Conservation (phyloP, 2,329 filamentous ascomycete species). For the Aulographum hederae region DNA sequence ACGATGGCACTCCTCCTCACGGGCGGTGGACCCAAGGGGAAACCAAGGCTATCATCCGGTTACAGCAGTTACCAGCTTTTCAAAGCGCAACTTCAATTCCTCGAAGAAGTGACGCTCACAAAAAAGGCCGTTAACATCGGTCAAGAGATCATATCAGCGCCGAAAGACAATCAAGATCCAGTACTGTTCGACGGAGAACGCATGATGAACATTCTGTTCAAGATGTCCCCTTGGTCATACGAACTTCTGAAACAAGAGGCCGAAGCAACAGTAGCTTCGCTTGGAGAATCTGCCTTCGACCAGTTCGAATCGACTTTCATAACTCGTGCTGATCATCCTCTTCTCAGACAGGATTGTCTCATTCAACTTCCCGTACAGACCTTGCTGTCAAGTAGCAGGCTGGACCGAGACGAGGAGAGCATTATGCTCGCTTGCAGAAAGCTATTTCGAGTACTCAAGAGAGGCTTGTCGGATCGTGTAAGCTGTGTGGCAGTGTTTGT, state of each 20-base stretch:
- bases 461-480: conserved; percentile 58
- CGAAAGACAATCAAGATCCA: conserved; percentile 33
- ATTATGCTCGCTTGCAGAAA: conserved; percentile 28
- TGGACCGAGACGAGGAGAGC: conserved; percentile 5
- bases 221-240: conserved; percentile 80
- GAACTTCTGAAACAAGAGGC: conserved; percentile 56
- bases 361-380: conserved; percentile 14
- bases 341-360: conserved; percentile 36
- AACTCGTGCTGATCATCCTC: conserved; percentile 30
- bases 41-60: conserved; percentile 54
- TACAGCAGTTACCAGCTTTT: conserved; percentile 88
- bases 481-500: conserved; percentile 35
- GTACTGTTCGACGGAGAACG: conserved; percentile 55
- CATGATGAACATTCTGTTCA: conserved; percentile 69
- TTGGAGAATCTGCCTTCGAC: conserved; percentile 56
- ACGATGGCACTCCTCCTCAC: conserved; percentile 65
- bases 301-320: conserved; percentile 82
- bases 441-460: conserved; percentile 45
- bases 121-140: conserved; percentile 42
- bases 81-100: conserved; percentile 80
- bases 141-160: conserved; percentile 17
- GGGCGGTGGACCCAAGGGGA: conserved; percentile 54
- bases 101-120: conserved; percentile 54
- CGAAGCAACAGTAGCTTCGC: conserved; percentile 50
- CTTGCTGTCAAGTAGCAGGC: background rate